phyloP scores from a whole-genome alignment of 106 monocot species.

The Dioscorea alata region DNA sequence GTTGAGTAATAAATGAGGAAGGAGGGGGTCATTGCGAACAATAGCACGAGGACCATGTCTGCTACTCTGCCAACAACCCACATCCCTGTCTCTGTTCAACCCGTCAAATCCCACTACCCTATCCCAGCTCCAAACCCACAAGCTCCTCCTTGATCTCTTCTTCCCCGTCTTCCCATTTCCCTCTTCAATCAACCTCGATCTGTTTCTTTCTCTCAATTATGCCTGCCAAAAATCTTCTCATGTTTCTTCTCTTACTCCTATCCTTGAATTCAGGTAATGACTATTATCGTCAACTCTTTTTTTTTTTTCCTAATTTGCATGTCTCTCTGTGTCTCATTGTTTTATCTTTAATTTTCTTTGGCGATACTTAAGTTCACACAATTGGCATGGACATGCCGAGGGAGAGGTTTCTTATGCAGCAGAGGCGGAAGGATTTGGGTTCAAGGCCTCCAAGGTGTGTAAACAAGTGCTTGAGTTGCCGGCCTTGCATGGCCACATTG shows the following conservation, averaged over 20 bases:
- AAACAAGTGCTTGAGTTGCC: constrained; percentile 31
- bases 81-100: not conserved
- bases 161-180: not conserved
- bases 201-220: not conserved
- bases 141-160: too few species aligned
- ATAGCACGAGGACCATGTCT: not conserved
- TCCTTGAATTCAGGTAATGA: too few species aligned
- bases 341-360: too few species aligned
- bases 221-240: too few species aligned
- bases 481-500: constrained; percentile 27
- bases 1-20: too few species aligned
- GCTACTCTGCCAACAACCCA: constrained; percentile 1
- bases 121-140: not conserved
- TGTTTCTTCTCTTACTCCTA: not conserved
- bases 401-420: too few species aligned
- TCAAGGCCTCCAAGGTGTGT: constrained; percentile 26
- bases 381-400: not conserved
- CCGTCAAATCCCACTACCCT: not conserved
- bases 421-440: constrained; percentile 20
- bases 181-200: too few species aligned
- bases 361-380: too few species aligned
- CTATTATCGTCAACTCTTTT: too few species aligned
- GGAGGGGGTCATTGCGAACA: not conserved
- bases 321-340: too few species aligned
- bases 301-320: too few species aligned